A percentile compares a stretch with the other conserved stretches of the same genome.
These are phyloP conservation scores for Pisolithus thermaeus DNA, from an alignment of 1,284 basidiomycete genomes.

Conservation along the genomic window DNA sequence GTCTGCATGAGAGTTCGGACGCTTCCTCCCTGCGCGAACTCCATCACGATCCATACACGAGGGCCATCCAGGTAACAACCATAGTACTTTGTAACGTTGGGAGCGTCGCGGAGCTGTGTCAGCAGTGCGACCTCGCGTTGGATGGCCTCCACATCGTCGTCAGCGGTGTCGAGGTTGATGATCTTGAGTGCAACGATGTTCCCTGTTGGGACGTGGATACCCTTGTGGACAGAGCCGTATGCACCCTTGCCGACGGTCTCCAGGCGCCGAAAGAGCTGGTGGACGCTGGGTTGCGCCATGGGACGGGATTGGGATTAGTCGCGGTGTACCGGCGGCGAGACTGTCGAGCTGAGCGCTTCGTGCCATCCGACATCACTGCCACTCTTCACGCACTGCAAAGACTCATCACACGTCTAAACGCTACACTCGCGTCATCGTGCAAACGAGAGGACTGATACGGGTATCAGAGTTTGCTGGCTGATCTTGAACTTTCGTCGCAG, in stretches of 20 bases:
- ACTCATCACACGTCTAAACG: too few species aligned
- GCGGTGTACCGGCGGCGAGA: not conserved
- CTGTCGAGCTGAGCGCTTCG: too few species aligned
- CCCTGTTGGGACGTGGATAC: conserved; percentile 77
- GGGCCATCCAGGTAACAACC: conserved; percentile 94
- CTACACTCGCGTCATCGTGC: too few species aligned
- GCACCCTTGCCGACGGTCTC: conserved; percentile 90
- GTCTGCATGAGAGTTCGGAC: conserved; percentile 86
- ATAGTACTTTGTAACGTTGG: conserved; percentile 94
- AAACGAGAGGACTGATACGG: too few species aligned
- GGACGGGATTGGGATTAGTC: not conserved
- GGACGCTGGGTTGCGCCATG: conserved; percentile 46
- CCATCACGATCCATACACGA: conserved; percentile 99
- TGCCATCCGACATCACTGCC: too few species aligned
- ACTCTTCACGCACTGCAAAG: too few species aligned
- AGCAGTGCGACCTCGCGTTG: conserved; percentile 94
- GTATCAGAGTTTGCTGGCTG: too few species aligned
- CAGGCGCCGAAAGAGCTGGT: conserved; percentile 59
- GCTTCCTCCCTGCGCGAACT: conserved; percentile 93
- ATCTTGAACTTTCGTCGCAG: too few species aligned
- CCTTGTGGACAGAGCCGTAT: conserved; percentile 94
- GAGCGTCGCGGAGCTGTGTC: conserved; percentile 81
- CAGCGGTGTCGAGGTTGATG: conserved; percentile 95
- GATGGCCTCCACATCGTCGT: conserved; percentile 96
- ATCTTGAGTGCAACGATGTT: conserved; percentile 95